A percentile compares a stretch with the other conserved stretches of the same genome.
These are phyloP conservation scores for Colletotrichum acutatum DNA, from an alignment of 2,329 filamentous ascomycete genomes.

Conservation along the genomic window DNA sequence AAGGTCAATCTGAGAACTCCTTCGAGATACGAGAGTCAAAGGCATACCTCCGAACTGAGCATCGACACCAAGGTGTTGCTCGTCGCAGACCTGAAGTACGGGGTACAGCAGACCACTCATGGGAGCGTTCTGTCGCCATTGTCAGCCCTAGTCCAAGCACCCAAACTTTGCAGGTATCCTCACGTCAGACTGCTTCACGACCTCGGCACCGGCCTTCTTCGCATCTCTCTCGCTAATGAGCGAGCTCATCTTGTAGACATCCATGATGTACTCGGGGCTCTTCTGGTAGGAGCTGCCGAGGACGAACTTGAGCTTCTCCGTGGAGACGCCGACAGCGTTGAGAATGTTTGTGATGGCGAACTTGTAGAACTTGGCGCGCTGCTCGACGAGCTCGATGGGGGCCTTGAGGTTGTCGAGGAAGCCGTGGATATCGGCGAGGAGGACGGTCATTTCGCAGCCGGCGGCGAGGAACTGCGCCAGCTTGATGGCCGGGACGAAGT, in stretches of 20 bases:
- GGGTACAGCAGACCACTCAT: constrained; percentile 84
- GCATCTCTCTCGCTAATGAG: constrained; percentile 82
- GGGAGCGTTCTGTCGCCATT: constrained; percentile 56
- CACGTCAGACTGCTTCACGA: constrained; percentile 86
- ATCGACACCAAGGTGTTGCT: constrained; percentile 89
- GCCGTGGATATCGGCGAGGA: constrained; percentile 80
- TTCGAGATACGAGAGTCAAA: not conserved
- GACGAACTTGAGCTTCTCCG: constrained; percentile 84
- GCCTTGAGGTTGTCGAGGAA: constrained; percentile 89
- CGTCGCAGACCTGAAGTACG: constrained; percentile 89
- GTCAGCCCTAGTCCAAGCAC: constrained; percentile 1
- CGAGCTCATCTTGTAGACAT: constrained; percentile 81
- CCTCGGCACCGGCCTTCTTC: constrained; percentile 90
- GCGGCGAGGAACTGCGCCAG: constrained; percentile 88
- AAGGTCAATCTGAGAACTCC: not conserved
- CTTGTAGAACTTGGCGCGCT: constrained; percentile 86
- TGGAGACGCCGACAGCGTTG: constrained; percentile 80
- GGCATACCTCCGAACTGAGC: constrained; percentile 83
- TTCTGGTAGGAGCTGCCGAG: constrained; percentile 87
- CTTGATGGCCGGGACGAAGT: constrained; percentile 90
- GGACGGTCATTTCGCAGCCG: constrained; percentile 83
- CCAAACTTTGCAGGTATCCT: not conserved
- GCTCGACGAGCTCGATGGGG: constrained; percentile 86
- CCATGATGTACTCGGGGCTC: constrained; percentile 80
- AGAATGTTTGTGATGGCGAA: constrained; percentile 80